These are phyloP conservation scores for Rhytidiadelphus loreus DNA, from an alignment of 225 moss, liverwort and hornwort species.

Conservation along the genomic window DNA sequence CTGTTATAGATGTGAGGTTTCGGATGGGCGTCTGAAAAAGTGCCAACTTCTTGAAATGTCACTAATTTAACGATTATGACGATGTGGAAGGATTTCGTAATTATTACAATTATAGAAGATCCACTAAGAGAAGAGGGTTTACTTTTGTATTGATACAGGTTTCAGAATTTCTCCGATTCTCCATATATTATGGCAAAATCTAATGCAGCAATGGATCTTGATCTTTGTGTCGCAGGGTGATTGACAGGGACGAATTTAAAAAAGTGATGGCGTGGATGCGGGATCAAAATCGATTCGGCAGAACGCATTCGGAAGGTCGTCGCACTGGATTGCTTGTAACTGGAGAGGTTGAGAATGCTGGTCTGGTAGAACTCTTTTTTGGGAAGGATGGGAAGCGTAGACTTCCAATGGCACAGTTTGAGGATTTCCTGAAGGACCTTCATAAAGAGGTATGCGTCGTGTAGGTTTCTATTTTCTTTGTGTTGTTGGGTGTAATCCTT, in stretches of 20 bases:
- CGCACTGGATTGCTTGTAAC: slow-evolving; percentile 44
- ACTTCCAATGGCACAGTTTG: slow-evolving; percentile 68
- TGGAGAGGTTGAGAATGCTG: slow-evolving; percentile 54
- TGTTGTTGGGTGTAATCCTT: not conserved
- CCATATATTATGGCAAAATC: not conserved
- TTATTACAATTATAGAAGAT: not conserved
- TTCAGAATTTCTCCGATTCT: not conserved
- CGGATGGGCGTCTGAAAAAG: not conserved
- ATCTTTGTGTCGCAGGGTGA: slow-evolving; percentile 27
- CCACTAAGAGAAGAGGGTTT: not conserved
- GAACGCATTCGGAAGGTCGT: slow-evolving; percentile 52
- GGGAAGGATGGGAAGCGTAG: slow-evolving; percentile 51
- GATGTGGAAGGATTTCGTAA: not conserved
- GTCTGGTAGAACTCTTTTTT: slow-evolving; percentile 72
- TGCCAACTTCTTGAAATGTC: not conserved
- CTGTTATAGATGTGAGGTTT: not conserved
- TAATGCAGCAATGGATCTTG: not conserved
- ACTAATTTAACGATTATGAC: not conserved
- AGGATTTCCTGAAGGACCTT: slow-evolving; percentile 49
- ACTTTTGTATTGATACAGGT: not conserved
- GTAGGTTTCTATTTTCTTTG: not conserved
- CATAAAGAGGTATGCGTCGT: slow-evolving; percentile 49
- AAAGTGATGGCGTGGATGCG: slow-evolving; percentile 72
- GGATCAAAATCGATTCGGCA: slow-evolving; percentile 47
- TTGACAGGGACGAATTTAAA: slow-evolving; percentile 70